Evolutionary conservation across 2,329 filamentous ascomycete species (phyloP).

Genomic region (Trichoderma sp.): DNA sequence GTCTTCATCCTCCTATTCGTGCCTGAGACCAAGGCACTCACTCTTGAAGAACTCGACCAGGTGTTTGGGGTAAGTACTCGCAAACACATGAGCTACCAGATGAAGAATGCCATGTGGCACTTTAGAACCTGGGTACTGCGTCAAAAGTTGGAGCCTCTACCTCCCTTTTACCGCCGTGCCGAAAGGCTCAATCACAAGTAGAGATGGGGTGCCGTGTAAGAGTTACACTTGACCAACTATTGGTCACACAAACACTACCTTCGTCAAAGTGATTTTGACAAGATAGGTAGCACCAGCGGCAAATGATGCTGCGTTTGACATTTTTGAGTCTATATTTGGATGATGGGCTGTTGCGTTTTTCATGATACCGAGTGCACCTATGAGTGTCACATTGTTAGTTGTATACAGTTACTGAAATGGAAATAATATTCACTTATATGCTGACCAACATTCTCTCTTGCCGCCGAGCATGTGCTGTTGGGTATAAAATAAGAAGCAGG

Average conservation of each 20-base stretch:
- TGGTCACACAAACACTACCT: neutral
- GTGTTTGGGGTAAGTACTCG: conserved; percentile 44
- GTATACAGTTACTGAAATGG: neutral
- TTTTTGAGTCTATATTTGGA: neutral
- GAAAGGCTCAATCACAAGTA: conserved; percentile 2
- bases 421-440: neutral
- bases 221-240: neutral
- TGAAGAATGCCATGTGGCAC: conserved; percentile 25
- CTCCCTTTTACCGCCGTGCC: conserved; percentile 16
- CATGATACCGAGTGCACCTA: neutral
- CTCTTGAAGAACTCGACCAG: conserved; percentile 50
- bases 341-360: neutral
- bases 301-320: neutral
- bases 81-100: conserved; percentile 43
- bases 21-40: conserved; percentile 51
- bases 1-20: conserved; percentile 49
- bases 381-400: neutral
- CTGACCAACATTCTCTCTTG: neutral
- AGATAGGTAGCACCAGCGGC: neutral
- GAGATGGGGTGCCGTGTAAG: too few species aligned
- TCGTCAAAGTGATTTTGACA: neutral
- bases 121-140: conserved; percentile 20
- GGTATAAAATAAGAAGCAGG: neutral
- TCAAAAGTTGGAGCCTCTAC: conserved; percentile 22
- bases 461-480: neutral